Percentiles rank a stretch among this genome's conserved stretches.
phyloP scores from a whole-genome alignment of 2,329 filamentous ascomycete genomes.

The Phyllosticta citrichinensis region DNA sequence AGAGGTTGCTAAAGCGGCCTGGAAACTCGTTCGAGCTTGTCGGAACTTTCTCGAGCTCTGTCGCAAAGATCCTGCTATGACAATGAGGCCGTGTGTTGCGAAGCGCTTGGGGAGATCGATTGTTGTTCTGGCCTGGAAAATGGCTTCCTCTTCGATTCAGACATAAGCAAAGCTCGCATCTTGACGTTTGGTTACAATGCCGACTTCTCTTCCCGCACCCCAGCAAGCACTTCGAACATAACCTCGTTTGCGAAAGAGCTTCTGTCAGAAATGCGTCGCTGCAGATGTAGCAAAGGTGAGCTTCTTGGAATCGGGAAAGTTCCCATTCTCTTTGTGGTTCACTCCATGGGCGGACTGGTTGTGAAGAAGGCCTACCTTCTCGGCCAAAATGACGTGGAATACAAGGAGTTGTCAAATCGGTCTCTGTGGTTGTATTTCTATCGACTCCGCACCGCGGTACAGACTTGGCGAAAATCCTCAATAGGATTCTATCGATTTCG shows the following conservation, averaged over 20 bases:
- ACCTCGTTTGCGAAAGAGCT: slow-evolving; percentile 26
- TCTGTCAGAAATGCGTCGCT: slow-evolving; percentile 20
- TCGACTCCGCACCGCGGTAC: slow-evolving; percentile 26
- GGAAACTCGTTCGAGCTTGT: no score
- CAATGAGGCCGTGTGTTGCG: no score
- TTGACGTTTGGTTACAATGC: slow-evolving; percentile 27
- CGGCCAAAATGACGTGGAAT: slow-evolving; percentile 20
- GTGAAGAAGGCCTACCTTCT: slow-evolving; percentile 17
- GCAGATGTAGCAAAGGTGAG: slow-evolving; percentile 13
- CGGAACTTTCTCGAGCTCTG: no score
- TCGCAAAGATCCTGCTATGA: no score
- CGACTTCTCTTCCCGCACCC: slow-evolving; percentile 14
- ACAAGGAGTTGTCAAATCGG: slow-evolving; percentile 16
- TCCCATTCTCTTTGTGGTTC: slow-evolving; percentile 21
- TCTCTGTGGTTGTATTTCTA: slow-evolving; percentile 22
- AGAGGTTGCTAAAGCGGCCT: no score
- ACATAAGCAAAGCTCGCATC: slow-evolving; percentile 19
- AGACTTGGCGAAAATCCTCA: slow-evolving; percentile 21
- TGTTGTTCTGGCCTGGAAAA: slow-evolving; percentile 22
- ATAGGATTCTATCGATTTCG: slow-evolving; percentile 17
- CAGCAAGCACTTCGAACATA: slow-evolving; percentile 16
- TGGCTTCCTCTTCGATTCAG: slow-evolving; percentile 23
- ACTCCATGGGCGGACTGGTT: slow-evolving; percentile 24
- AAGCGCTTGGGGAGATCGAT: neutral
- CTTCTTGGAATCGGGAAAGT: slow-evolving; percentile 19